Evolutionary conservation across 2,329 filamentous ascomycete species (phyloP).

Genomic region (Cladosporium sp.): DNA sequence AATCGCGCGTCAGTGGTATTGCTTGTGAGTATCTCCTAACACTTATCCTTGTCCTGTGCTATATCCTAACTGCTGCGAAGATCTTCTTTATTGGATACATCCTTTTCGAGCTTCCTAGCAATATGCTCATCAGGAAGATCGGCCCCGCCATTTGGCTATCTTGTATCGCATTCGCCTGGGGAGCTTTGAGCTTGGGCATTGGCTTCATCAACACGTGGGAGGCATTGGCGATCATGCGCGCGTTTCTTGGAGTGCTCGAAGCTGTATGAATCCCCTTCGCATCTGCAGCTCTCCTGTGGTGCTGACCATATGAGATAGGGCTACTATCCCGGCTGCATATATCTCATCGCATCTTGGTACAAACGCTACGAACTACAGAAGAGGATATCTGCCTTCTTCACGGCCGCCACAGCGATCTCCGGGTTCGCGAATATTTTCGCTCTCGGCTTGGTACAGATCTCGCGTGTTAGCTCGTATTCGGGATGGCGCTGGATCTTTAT

Average conservation of each 20-base stretch:
- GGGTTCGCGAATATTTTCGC: constrained; percentile 41
- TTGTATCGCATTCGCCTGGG: constrained; percentile 54
- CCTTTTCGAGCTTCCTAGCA: constrained; percentile 39
- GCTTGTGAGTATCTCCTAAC: constrained; percentile 23
- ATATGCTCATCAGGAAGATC: constrained; percentile 37
- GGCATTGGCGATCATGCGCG: constrained; percentile 55
- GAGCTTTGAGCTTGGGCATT: constrained; percentile 62
- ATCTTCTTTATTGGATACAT: constrained; percentile 38
- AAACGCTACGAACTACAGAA: constrained; percentile 34
- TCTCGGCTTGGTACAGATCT: constrained; percentile 38
- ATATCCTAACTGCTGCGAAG: neutral
- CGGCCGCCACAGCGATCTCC: constrained; percentile 37
- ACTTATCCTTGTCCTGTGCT: no score
- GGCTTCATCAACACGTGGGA: constrained; percentile 60
- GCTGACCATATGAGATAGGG: constrained; percentile 21
- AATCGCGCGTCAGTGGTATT: constrained; percentile 37
- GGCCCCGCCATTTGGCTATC: constrained; percentile 38
- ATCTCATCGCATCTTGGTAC: constrained; percentile 35
- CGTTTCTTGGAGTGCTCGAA: constrained; percentile 64
- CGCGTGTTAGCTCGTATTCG: constrained; percentile 33
- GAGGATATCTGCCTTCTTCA: constrained; percentile 49
- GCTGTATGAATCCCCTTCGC: constrained; percentile 49
- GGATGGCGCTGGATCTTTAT: constrained; percentile 44
- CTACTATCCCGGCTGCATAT: constrained; percentile 40
- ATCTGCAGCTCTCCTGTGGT: neutral